Percentiles rank a stretch among this genome's conserved stretches.
These are phyloP conservation scores for Penicillium sp. DNA, from an alignment of 2,329 filamentous ascomycete genomes.

Conservation along the genomic window DNA sequence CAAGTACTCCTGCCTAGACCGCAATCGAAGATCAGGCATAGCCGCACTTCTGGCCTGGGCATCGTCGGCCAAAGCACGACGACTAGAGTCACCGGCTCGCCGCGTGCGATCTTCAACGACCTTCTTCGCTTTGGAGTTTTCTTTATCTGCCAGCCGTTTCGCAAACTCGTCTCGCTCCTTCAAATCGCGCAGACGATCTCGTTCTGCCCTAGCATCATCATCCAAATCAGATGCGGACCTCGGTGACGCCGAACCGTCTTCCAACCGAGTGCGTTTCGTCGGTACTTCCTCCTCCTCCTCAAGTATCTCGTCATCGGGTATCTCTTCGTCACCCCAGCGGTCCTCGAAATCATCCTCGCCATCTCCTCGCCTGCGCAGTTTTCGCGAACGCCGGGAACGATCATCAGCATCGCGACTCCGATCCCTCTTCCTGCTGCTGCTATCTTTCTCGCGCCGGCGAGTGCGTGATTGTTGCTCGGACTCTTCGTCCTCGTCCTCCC, in stretches of 20 bases:
- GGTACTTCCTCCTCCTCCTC: conserved; percentile 65
- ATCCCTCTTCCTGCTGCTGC: conserved; percentile 28
- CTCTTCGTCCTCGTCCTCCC: conserved; percentile 13
- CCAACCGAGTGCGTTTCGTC: conserved; percentile 66
- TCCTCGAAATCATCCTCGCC: conserved; percentile 66
- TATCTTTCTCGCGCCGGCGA: conserved; percentile 31
- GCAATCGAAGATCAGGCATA: conserved; percentile 74
- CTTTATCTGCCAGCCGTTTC: conserved; percentile 66
- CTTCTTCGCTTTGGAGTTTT: conserved; percentile 64
- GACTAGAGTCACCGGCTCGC: conserved; percentile 56
- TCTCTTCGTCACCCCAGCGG: conserved; percentile 76
- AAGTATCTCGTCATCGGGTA: conserved; percentile 43
- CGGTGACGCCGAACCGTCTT: conserved; percentile 46
- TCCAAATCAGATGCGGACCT: conserved; percentile 49
- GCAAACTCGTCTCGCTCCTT: conserved; percentile 76
- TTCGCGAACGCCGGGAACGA: conserved; percentile 46
- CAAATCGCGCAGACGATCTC: conserved; percentile 61
- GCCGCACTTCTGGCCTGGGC: conserved; percentile 64
- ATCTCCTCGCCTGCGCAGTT: conserved; percentile 45
- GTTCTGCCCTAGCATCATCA: conserved; percentile 57
- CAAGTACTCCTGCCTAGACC: conserved; percentile 87
- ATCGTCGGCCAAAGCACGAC: conserved; percentile 63
- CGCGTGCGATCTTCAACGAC: conserved; percentile 58
- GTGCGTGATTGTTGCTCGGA: conserved; percentile 7
- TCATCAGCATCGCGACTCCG: conserved; percentile 36